Conservation (phyloP, 2,329 filamentous ascomycete species). For the Tothia fuscella region DNA sequence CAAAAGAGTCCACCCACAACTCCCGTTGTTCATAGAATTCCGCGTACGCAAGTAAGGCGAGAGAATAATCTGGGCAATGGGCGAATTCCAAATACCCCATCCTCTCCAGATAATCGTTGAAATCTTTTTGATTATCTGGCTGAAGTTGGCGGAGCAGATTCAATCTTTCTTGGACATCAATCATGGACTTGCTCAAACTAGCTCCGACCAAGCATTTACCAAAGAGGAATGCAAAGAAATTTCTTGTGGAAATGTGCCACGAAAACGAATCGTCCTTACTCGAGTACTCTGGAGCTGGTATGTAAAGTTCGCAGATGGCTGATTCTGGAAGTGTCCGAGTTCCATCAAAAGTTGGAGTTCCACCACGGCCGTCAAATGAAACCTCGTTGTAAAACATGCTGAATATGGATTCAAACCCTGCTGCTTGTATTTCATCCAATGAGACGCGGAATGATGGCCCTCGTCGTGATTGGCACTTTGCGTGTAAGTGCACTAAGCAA, state of each 20-base stretch:
- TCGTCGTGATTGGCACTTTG: constrained; percentile 49
- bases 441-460: constrained; percentile 58
- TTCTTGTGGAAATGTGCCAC: constrained; percentile 59
- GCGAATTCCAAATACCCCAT: constrained; percentile 59
- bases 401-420: constrained; percentile 46
- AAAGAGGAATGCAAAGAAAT: constrained; percentile 62
- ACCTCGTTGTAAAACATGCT: constrained; percentile 30
- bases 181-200: constrained; percentile 51
- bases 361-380: constrained; percentile 2
- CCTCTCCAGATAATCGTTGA: constrained; percentile 54
- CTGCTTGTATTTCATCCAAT: constrained; percentile 39
- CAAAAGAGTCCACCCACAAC: constrained; percentile 63
- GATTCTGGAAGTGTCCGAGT: constrained; percentile 5
- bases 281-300: constrained; percentile 49
- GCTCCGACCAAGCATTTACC: constrained; percentile 55
- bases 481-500: constrained; percentile 58
- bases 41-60: constrained; percentile 55
- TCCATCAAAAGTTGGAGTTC: constrained; percentile 5
- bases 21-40: constrained; percentile 51
- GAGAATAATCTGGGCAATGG: constrained; percentile 53
- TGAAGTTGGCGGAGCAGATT: constrained; percentile 44
- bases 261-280: constrained; percentile 43
- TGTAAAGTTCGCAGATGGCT: constrained; percentile 44
- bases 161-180: constrained; percentile 54
- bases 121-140: constrained; percentile 46